phyloP scores from a whole-genome alignment of 345 rosid species.

The Mangifera indica region DNA sequence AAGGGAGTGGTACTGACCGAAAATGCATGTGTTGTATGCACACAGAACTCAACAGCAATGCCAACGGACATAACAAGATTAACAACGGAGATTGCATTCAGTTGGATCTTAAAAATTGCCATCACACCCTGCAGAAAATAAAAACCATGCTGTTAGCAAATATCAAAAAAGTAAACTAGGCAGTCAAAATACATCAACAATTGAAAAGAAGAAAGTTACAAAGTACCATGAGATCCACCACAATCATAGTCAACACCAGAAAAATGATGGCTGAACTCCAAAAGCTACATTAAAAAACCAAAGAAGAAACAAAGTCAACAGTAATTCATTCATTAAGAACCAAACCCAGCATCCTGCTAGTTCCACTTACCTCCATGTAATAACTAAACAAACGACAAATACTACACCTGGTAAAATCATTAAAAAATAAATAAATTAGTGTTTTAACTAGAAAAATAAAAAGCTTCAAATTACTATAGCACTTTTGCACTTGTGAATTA shows the following conservation, averaged over 20 bases:
- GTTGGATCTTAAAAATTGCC: conserved; percentile 84
- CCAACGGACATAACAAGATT: conserved; percentile 97
- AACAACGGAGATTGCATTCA: conserved; percentile 93
- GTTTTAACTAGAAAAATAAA: conserved; percentile 8
- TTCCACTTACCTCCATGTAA: conserved; percentile 77
- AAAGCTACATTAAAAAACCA: conserved; percentile 48
- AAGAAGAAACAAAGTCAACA: conserved; percentile 2
- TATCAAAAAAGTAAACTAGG: background rate
- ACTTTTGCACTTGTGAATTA: background rate
- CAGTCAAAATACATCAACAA: background rate
- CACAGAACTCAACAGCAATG: conserved; percentile 93
- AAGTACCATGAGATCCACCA: conserved; percentile 83
- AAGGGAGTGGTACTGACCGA: conserved; percentile 51
- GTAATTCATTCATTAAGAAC: background rate
- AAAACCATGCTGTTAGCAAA: conserved; percentile 24
- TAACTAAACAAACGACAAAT: conserved; percentile 78
- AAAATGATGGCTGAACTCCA: conserved; percentile 93
- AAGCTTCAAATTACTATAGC: background rate
- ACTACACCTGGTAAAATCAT: conserved; percentile 66
- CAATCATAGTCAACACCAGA: conserved; percentile 80
- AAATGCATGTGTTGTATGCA: conserved; percentile 91
- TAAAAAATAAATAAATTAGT: conserved; percentile 14
- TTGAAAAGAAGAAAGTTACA: conserved; percentile 1
- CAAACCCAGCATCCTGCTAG: background rate
- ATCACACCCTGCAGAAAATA: conserved; percentile 76